Conservation (phyloP, 2,329 filamentous ascomycete genomes). For the Dactylonectria macrodidyma region DNA sequence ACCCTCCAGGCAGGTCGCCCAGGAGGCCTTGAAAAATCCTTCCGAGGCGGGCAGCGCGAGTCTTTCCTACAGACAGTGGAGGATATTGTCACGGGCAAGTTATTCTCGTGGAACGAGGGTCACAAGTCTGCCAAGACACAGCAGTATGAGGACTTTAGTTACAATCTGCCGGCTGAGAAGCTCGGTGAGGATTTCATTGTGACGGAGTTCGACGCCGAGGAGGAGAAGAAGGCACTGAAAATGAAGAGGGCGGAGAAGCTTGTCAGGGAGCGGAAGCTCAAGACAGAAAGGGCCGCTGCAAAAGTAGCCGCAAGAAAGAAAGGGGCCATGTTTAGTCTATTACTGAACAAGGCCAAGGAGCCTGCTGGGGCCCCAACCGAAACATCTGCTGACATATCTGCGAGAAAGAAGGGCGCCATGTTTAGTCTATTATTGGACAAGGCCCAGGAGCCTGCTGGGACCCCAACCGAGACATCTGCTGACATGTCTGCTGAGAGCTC, state of each 20-base stretch:
- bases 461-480: background rate
- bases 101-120: slow-evolving; percentile 56
- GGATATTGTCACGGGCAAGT: slow-evolving; percentile 48
- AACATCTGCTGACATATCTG: background rate
- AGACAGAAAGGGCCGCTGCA: background rate
- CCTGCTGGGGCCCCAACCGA: background rate
- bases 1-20: slow-evolving; percentile 52
- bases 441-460: background rate
- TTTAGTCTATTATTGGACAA: background rate
- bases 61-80: slow-evolving; percentile 49
- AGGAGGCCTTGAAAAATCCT: background rate
- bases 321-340: background rate
- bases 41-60: slow-evolving; percentile 20
- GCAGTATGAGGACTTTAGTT: slow-evolving; percentile 46
- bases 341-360: background rate
- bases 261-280: background rate
- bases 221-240: slow-evolving; percentile 7
- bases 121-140: slow-evolving; percentile 46
- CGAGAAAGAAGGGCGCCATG: background rate
- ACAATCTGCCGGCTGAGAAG: slow-evolving; percentile 46
- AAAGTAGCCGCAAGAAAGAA: background rate
- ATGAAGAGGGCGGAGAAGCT: background rate
- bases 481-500: background rate
- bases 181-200: slow-evolving; percentile 45
- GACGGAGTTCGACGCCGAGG: slow-evolving; percentile 21